Conservation (phyloP, 2,329 filamentous ascomycete species). For the Penicillium brasilianum region DNA sequence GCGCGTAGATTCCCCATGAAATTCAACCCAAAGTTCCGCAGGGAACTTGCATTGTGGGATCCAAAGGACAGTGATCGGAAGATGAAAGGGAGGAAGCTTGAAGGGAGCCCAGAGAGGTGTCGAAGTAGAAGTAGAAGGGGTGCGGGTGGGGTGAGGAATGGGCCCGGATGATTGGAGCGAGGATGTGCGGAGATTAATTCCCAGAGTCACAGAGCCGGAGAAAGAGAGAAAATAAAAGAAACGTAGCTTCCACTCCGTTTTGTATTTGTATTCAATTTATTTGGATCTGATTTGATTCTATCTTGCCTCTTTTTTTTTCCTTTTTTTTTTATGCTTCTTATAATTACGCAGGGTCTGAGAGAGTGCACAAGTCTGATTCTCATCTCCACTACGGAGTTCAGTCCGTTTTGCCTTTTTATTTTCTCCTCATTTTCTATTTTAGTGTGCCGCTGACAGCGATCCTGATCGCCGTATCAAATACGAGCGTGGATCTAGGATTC, state of each 20-base stretch:
- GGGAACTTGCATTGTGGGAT: slow-evolving; percentile 18
- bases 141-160: slow-evolving; percentile 24
- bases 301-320: background rate
- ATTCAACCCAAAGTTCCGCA: slow-evolving; percentile 16
- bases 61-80: slow-evolving; percentile 4
- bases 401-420: background rate
- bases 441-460: slow-evolving; percentile 13
- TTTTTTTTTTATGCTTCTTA: background rate
- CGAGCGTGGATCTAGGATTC: slow-evolving; percentile 1
- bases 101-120: background rate
- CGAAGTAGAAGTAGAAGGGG: background rate
- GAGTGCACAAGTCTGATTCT: background rate
- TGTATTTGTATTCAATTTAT: slow-evolving; percentile 9
- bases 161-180: slow-evolving; percentile 30
- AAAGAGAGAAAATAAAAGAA: background rate
- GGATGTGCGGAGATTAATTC: slow-evolving; percentile 36
- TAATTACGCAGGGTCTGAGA: no score
- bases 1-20: slow-evolving; percentile 19
- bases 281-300: slow-evolving; percentile 1
- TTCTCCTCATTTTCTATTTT: slow-evolving; percentile 11
- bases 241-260: background rate
- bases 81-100: slow-evolving; percentile 1
- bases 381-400: background rate
- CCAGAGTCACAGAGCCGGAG: slow-evolving; percentile 8
- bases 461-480: slow-evolving; percentile 18